Conservation (phyloP, 2,329 filamentous ascomycete species). For the Aspergillus versicolor region DNA sequence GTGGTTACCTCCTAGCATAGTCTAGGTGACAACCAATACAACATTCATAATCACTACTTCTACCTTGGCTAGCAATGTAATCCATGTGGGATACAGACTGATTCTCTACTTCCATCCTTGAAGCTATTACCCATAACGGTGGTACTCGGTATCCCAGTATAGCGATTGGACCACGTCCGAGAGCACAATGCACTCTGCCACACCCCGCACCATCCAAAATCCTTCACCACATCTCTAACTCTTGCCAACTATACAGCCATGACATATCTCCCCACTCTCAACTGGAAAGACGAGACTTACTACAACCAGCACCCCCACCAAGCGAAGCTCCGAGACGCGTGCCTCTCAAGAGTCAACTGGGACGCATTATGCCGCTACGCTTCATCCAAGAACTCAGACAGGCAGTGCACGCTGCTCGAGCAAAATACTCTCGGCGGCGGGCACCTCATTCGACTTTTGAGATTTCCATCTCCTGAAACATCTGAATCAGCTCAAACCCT, state of each 20-base stretch:
- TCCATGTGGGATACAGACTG: no score
- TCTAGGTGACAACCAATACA: neutral
- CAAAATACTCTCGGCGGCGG: constrained; percentile 1
- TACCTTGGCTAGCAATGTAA: neutral
- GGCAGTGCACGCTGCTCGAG: constrained; percentile 3
- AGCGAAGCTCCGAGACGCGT: neutral
- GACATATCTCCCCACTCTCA: neutral
- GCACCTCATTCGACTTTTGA: constrained; percentile 4
- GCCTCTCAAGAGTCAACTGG: constrained; percentile 5
- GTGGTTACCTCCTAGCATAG: neutral
- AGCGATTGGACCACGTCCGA: no score
- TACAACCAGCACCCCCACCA: neutral
- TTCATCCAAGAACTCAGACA: constrained; percentile 1
- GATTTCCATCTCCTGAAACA: neutral
- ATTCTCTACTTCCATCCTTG: no score
- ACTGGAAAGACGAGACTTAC: neutral
- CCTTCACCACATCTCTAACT: no score
- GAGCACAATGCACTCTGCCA: no score
- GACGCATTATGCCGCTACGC: constrained; percentile 4
- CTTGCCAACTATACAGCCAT: no score
- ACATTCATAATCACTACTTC: neutral
- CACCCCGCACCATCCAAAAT: no score
- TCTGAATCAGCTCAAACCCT: neutral
- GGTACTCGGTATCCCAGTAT: no score
- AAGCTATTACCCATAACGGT: no score